phyloP scores from a whole-genome alignment of 768 basidiomycete species.

The Russula vinacea region DNA sequence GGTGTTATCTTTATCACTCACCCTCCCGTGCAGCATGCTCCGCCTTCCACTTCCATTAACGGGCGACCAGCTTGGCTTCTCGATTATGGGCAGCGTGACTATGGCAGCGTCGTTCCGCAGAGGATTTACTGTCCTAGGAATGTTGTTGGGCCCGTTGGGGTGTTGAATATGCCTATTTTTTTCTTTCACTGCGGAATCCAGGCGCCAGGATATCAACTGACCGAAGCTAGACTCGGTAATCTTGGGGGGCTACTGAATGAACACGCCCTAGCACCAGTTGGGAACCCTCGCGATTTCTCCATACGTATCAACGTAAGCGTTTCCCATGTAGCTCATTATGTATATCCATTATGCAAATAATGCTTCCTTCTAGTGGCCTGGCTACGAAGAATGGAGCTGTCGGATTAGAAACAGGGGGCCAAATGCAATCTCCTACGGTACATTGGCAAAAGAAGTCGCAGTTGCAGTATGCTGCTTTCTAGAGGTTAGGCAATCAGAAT shows the following conservation, averaged over 20 bases:
- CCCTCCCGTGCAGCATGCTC: too few species aligned
- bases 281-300: background rate
- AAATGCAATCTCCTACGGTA: constrained; percentile 8
- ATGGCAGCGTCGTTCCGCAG: too few species aligned
- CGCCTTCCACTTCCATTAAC: background rate
- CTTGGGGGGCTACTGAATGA: background rate
- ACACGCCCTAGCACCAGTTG: background rate
- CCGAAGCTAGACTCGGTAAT: constrained; percentile 1
- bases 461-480: constrained; percentile 15
- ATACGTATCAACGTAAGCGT: constrained; percentile 16
- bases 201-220: constrained; percentile 7
- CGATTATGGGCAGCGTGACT: too few species aligned
- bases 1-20: too few species aligned
- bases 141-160: too few species aligned
- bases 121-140: too few species aligned
- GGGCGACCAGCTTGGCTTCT: too few species aligned
- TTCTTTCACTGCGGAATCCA: too few species aligned
- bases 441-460: constrained; percentile 5
- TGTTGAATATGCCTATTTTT: too few species aligned
- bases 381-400: constrained; percentile 8
- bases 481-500: constrained; percentile 5
- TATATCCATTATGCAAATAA: background rate
- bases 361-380: constrained; percentile 20
- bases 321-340: background rate
- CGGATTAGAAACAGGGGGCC: too few species aligned